These are phyloP conservation scores for Exophiala lecanii-corni DNA, from an alignment of 2,329 filamentous ascomycete genomes.

Conservation along the genomic window DNA sequence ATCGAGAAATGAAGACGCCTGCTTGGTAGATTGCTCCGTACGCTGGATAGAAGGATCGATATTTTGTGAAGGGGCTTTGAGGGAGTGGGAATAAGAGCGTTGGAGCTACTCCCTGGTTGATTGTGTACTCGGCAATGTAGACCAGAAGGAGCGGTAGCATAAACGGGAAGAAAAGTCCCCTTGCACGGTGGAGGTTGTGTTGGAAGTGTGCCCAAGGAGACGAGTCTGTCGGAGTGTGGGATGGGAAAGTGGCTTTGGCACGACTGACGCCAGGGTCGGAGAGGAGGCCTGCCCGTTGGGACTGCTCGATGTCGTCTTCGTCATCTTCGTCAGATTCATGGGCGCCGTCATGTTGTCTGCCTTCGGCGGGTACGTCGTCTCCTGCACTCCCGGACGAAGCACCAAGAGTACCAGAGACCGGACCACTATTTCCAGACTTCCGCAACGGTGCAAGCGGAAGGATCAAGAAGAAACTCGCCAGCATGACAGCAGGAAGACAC, in stretches of 20 bases:
- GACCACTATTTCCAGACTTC: too few relatives aligned
- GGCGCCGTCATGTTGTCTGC: conserved; percentile 39
- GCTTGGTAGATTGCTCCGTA: conserved; percentile 94
- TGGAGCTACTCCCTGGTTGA: conserved; percentile 90
- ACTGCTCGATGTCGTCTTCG: conserved; percentile 29
- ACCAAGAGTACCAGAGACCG: too few relatives aligned
- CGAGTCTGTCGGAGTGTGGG: conserved; percentile 1
- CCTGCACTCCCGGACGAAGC: not conserved
- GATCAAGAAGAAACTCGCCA: conserved; percentile 78
- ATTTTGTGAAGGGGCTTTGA: conserved; percentile 71
- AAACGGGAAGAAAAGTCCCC: conserved; percentile 66
- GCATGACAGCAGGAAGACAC: conserved; percentile 72
- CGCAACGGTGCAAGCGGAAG: conserved; percentile 64
- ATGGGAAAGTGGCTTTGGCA: conserved; percentile 1
- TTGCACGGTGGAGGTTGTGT: conserved; percentile 60
- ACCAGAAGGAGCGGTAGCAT: conserved; percentile 91
- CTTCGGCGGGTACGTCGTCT: conserved; percentile 35
- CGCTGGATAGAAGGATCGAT: conserved; percentile 85
- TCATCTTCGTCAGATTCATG: conserved; percentile 30
- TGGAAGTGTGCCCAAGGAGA: conserved; percentile 38
- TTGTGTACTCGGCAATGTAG: conserved; percentile 94
- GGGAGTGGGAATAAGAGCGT: conserved; percentile 80
- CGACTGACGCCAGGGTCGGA: conserved; percentile 25
- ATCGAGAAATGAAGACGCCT: conserved; percentile 90
- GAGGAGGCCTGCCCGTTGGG: conserved; percentile 32